Base-by-base conservation (phyloP, 495 filamentous ascomycete species). In the Aspergillus bridgeri region DNA sequence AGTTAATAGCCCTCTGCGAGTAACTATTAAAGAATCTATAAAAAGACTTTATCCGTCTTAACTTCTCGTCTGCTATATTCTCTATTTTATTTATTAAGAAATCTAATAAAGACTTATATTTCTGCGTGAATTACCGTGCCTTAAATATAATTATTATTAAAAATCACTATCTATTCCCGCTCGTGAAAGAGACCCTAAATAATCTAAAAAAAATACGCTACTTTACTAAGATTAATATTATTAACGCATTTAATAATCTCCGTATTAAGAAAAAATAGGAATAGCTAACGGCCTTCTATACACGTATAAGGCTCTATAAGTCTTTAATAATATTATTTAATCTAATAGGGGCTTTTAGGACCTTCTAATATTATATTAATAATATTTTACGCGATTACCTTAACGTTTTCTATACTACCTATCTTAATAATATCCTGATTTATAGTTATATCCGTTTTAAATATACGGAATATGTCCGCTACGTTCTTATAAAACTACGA, bases 141-240 rank as follows among this genome's bases (percentile, higher is more conserved):
- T 48, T 82, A 0, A 84, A 84, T 54, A 48, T 25, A 0, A 50
- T 81, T 0, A 82, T 68, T 0, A 61, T 57, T 3, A 79, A 78
- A 54, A 71, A 84, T 42, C 27, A 61, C 1, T 79, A 81, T 47
- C 72, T 74, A 0, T 44, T 83, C 0, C 78, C 75, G 0, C 45
- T 80, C 11, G 79, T 82, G 21, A 46, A 77, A n/a, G 70, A 84
- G 51, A 65, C 68, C 0, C 44, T 82, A 3, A 24, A 61, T n/a
- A 22, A 59, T 0, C 24, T 83, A 0, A 24, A 19, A 0, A 59
- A 56, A 38, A 65, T 66, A 3, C 72, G 60, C 47, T 63, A 67
- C 23, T 82, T 76, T 53, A 83, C 65, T 0, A 81, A 80, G 57
- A 46, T 84, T 0, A 71, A 83, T 60, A 67, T 81, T 9, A 59